These are phyloP conservation scores for Tylopilus sp. DNA, from an alignment of 768 basidiomycete species.

Conservation along the genomic window DNA sequence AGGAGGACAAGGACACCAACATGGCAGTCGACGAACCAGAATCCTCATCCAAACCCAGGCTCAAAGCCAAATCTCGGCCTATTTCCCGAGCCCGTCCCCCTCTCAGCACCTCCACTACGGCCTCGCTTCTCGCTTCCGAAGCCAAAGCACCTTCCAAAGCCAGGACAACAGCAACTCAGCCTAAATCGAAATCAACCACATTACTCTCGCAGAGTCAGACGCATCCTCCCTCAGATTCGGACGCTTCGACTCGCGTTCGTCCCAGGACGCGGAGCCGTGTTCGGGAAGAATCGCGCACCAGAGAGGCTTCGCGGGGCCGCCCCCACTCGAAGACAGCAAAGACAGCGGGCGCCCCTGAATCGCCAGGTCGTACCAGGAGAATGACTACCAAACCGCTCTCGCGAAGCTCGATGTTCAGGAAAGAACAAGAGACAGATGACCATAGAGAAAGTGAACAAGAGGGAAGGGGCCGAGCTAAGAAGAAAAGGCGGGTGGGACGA, in stretches of 20 bases:
- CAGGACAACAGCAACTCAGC: not conserved
- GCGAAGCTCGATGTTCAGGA: slow-evolving; percentile 8
- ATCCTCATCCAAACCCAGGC: slow-evolving; percentile 9
- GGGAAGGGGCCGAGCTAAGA: slow-evolving; percentile 22
- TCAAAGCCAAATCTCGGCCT: slow-evolving; percentile 15
- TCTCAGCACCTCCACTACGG: slow-evolving; percentile 4
- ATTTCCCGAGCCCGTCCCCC: slow-evolving; percentile 5
- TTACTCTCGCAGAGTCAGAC: slow-evolving; percentile 21
- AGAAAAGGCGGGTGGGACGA: slow-evolving; percentile 28
- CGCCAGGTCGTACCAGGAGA: slow-evolving; percentile 2
- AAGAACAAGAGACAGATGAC: slow-evolving; percentile 6
- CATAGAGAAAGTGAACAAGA: slow-evolving; percentile 12
- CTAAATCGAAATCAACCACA: slow-evolving; percentile 18
- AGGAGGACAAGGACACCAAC: not conserved
- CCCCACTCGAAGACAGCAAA: slow-evolving; percentile 7
- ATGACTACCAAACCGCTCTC: not conserved
- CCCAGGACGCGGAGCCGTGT: slow-evolving; percentile 24
- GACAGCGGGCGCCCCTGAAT: not conserved
- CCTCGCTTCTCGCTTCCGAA: not conserved
- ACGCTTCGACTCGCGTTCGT: slow-evolving; percentile 15
- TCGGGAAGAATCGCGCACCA: slow-evolving; percentile 23
- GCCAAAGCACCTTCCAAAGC: slow-evolving; percentile 3
- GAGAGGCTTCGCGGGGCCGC: too few species aligned
- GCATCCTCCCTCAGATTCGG: slow-evolving; percentile 19
- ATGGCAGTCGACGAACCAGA: slow-evolving; percentile 12